Evolutionary conservation across 768 basidiomycete genomes (phyloP).

Genomic region (Mycena chlorophos): DNA sequence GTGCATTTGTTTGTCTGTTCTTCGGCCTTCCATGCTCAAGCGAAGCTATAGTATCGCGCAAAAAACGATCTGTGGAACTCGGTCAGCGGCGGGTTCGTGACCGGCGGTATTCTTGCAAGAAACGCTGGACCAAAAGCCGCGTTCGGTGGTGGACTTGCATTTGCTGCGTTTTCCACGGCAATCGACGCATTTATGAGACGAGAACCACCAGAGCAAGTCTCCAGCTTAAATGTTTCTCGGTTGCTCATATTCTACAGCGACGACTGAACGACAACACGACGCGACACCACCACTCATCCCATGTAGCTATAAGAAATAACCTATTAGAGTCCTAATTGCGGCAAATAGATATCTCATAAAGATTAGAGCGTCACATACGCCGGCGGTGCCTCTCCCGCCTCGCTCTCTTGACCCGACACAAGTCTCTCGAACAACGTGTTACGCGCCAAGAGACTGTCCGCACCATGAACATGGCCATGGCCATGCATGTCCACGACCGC

Average conservation of each 20-base stretch:
- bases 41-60: slow-evolving; percentile 75
- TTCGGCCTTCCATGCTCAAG: neutral
- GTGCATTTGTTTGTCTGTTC: slow-evolving; percentile 35
- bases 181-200: slow-evolving; percentile 85
- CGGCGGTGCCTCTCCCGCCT: slow-evolving; percentile 83
- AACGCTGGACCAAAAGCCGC: slow-evolving; percentile 86
- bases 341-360: neutral
- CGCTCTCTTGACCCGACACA: slow-evolving; percentile 78
- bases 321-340: neutral
- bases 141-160: slow-evolving; percentile 85
- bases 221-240: slow-evolving; percentile 21
- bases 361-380: slow-evolving; percentile 48
- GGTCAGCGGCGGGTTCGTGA: slow-evolving; percentile 80
- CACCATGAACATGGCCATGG: slow-evolving; percentile 25
- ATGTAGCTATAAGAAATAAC: slow-evolving; percentile 21
- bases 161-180: slow-evolving; percentile 89
- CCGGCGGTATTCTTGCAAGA: slow-evolving; percentile 86
- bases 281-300: slow-evolving; percentile 11
- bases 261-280: slow-evolving; percentile 32
- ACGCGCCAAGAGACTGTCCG: slow-evolving; percentile 42
- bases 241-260: slow-evolving; percentile 33
- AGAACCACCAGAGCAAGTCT: slow-evolving; percentile 74
- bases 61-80: slow-evolving; percentile 95
- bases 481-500: slow-evolving; percentile 39
- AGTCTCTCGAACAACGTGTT: slow-evolving; percentile 72